Conservation (phyloP, 2,329 filamentous ascomycete species). For the Scedosporium aurantiacum region DNA sequence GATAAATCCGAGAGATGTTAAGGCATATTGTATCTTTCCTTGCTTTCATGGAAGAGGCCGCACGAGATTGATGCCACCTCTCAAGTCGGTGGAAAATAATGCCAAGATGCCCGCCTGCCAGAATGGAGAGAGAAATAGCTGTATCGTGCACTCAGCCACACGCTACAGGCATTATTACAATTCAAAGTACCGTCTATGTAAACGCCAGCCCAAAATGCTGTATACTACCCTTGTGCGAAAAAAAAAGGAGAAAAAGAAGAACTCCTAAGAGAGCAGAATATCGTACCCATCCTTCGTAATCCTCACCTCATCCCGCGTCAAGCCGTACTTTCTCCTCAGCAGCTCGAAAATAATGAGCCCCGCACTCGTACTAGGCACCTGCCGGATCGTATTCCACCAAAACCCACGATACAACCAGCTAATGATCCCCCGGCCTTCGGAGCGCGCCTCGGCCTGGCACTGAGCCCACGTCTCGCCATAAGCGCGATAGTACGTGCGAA, state of each 20-base stretch:
- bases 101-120: no score
- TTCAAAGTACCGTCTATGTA: background rate
- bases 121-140: no score
- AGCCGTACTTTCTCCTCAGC: conserved; percentile 60
- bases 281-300: conserved; percentile 62
- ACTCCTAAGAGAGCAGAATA: conserved; percentile 42
- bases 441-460: conserved; percentile 44
- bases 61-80: no score
- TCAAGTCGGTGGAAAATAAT: no score
- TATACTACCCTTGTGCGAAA: background rate
- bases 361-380: conserved; percentile 67
- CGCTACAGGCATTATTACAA: no score
- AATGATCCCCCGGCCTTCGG: conserved; percentile 43
- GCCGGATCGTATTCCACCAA: conserved; percentile 59
- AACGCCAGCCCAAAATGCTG: background rate
- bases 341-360: conserved; percentile 72
- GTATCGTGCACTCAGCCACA: no score
- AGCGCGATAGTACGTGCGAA: conserved; percentile 57
- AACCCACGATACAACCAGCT: conserved; percentile 63
- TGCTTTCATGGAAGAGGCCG: no score
- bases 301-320: conserved; percentile 47
- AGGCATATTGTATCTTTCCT: no score
- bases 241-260: no score
- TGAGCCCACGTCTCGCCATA: conserved; percentile 58
- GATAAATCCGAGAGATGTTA: no score